A percentile compares a stretch with the other conserved stretches of the same genome.
Evolutionary conservation across 345 rosid species (phyloP).

Genomic region (Camelina neglecta): DNA sequence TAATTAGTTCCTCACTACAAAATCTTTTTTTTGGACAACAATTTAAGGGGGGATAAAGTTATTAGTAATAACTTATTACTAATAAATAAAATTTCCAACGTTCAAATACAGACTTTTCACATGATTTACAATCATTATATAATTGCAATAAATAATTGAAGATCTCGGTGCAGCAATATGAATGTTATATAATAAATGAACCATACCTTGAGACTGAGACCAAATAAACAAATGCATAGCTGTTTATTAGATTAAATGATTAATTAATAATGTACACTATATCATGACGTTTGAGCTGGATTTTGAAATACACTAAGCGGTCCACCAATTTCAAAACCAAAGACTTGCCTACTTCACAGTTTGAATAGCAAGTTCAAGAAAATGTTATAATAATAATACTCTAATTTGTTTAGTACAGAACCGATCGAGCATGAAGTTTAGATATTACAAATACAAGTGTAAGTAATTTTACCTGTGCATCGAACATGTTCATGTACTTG

Average conservation of each 20-base stretch:
- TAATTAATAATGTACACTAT: neutral
- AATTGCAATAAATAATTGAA: conserved; percentile 24
- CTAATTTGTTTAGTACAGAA: neutral
- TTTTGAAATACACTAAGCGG: neutral
- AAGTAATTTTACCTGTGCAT: conserved; percentile 73
- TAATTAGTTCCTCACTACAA: neutral
- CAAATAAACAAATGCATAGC: conserved; percentile 12
- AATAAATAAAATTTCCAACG: neutral
- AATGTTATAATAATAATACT: neutral
- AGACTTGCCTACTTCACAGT: neutral
- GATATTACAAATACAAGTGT: neutral
- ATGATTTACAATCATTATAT: conserved; percentile 10
- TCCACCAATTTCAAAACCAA: conserved; percentile 28
- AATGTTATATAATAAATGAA: neutral
- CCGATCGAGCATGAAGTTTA: neutral
- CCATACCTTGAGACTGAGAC: conserved; percentile 6
- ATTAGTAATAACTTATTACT: neutral
- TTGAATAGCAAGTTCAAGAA: neutral
- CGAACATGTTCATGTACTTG: conserved; percentile 94
- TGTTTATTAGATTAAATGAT: neutral
- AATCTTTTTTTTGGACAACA: neutral
- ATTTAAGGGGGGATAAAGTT: neutral
- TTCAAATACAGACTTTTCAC: conserved; percentile 16
- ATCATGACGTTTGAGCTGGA: conserved; percentile 11
- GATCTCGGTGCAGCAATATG: conserved; percentile 31